Base-by-base conservation (phyloP, 805 yeast genomes). In the Candida ovalis region DNA sequence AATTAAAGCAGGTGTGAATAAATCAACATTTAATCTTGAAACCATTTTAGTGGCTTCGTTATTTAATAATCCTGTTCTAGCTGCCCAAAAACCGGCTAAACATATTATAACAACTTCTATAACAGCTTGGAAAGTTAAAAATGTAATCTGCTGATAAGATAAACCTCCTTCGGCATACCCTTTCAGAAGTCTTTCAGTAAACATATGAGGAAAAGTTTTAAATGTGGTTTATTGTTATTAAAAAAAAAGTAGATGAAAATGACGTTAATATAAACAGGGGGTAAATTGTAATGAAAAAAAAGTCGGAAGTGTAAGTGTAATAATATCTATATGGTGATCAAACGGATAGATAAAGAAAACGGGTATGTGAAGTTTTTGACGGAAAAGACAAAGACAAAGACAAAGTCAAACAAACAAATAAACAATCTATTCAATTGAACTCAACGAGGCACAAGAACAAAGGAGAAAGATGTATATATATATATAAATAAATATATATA, bases 1-100 rank as follows among this genome's bases (percentile, higher is more conserved):
- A 58, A 92, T 90, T 73, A 92, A 80, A 57, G 96, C 91, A 7
- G 99, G 98, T 19, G 98, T 94, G 73, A 94, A 92, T 45, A 92
- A 71, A 68, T 88, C 92, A 33, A 94, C 97, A 62, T 92, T 92
- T 45, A 92, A 74, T 48, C 76, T 71, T 4, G 94, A 83, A 19
- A 92, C 76, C 39, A 79, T 75, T 62, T 87, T 88, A 58, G 90
- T 96, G n/a, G 86, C 88, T 38, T 74, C 70, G 48, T 86, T 78
- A 46, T 78, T 80, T 40, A 94, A 74, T 37, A 88, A 67, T 1
- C 92, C 90, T 10, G 80, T 63, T 53, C 79, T 77, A 8, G 97
- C 94, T 32, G 95, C 88, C 70, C 87, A 72, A 62, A 83, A 91
- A 13, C 99, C 99, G 15, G 92, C 82, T 33, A 86, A 64, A 56